Evolutionary conservation across 148 eudicot genomes (phyloP).

Genomic region (Vaccinium macrocarpon): DNA sequence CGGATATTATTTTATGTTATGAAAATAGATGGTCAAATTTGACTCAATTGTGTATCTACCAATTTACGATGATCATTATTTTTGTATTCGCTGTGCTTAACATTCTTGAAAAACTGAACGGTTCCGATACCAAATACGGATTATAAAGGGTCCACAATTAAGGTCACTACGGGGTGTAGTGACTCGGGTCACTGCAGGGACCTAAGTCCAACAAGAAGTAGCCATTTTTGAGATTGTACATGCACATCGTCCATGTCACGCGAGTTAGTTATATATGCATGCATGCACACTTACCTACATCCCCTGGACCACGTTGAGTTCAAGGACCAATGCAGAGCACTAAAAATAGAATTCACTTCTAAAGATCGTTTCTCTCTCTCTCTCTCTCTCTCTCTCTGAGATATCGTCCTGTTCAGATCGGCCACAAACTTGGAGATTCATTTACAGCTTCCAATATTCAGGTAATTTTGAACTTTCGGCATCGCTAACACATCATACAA

Average conservation of each 20-base stretch:
- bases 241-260: not conserved
- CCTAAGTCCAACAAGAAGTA: not conserved
- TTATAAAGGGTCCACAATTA: too few species aligned
- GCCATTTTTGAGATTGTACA: not conserved
- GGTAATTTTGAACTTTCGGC: constrained; percentile 5
- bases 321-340: not conserved
- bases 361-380: not conserved
- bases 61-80: too few species aligned
- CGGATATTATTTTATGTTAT: too few species aligned
- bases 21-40: too few species aligned
- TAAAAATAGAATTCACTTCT: not conserved
- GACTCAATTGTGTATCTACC: too few species aligned
- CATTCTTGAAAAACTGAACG: too few species aligned
- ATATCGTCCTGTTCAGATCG: constrained; percentile 8
- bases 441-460: constrained; percentile 2
- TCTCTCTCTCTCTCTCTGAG: not conserved
- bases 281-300: not conserved
- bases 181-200: too few species aligned
- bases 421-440: not conserved
- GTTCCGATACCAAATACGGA: too few species aligned
- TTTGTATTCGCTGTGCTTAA: too few species aligned
- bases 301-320: constrained; percentile 1
- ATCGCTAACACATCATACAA: too few species aligned
- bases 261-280: constrained; percentile 2
- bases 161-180: too few species aligned